Base-by-base conservation (phyloP, 129 eudicot species). In the Artemisia argyi region DNA sequence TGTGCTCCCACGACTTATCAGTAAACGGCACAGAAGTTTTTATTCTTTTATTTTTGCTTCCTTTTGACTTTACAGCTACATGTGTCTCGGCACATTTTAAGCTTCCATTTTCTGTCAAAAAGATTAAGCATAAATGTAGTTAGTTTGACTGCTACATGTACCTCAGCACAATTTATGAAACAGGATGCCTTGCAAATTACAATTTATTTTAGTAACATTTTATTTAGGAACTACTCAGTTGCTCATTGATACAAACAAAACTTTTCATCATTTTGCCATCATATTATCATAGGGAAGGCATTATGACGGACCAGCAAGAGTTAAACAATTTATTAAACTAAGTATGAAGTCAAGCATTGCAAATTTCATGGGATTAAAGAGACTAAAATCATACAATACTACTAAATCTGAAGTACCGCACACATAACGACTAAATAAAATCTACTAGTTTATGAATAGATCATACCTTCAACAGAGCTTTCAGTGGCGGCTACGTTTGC, bases 1-100 rank as follows among this genome's bases (percentile, higher is more conserved):
- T 63, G 83, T 95, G 99, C 83, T 90, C 97, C 99, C 97, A 90
- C 3, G 99, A 88, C 78, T 83, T 88, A 18, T 80, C 71, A 58
- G 53, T 63, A 46, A 84, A 81, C 6, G 85, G 53, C 63, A 77
- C 81, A 39, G 76, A 79, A 70, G 88, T 65, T 75, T 65, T 88
- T 17, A 88, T 71, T 68, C 89, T 80, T 78, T 94, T 94, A 79
- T 86, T 88, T 64, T 82, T 75, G 68, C 82, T 76, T 69, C 79
- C 72, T 56, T 83, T 91, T 60, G 63, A 76, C 84, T 80, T 88
- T n/a, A 75, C 78, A 82, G 81, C 81, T 62, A 75, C 81, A 75
- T 69, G 73, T 73, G 51, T 60, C 32, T 72, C 81, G 61, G 46
- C 76, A 52, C 53, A 48, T 18, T 73, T 75, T 32, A 66, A 67